Percentiles rank a stretch among this genome's conserved stretches.
phyloP scores from a whole-genome alignment of 352 stramenopile genomes.

The Elongisporangium anandrum region DNA sequence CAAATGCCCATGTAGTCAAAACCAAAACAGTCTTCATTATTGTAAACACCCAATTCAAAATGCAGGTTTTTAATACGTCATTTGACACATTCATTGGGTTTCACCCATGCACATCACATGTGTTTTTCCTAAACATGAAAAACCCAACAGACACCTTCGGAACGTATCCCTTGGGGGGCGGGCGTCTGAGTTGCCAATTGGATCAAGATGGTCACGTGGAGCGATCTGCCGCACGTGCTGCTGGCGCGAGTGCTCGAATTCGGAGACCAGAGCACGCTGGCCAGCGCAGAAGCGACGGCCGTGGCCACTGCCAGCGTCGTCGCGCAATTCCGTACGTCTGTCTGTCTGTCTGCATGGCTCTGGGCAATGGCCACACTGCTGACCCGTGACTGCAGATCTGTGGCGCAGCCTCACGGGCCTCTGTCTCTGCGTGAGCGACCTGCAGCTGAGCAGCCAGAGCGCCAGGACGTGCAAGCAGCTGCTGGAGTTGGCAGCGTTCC shows the following conservation, averaged over 20 bases:
- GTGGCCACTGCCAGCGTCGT: conserved; percentile 10
- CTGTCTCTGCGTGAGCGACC: conserved; percentile 2
- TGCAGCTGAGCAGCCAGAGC: background rate
- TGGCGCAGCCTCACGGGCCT: conserved; percentile 22
- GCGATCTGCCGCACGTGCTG: conserved; percentile 36
- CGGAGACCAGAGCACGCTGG: conserved; percentile 23
- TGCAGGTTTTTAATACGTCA: background rate
- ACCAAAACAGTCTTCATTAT: background rate
- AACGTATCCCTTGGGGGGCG: conserved; percentile 1
- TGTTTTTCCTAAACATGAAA: background rate
- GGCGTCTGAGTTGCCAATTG: background rate
- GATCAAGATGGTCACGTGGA: conserved; percentile 7
- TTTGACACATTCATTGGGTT: background rate
- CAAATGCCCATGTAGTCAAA: background rate
- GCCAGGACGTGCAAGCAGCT: conserved; percentile 29
- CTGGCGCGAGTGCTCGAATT: conserved; percentile 37
- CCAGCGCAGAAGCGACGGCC: background rate
- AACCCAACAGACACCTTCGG: background rate
- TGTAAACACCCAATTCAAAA: background rate
- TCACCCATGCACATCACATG: background rate
- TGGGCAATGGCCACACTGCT: background rate
- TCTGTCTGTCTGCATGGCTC: conserved; percentile 1
- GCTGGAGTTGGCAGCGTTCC: conserved; percentile 6
- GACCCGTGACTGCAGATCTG: conserved; percentile 13
- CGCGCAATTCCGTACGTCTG: conserved; percentile 9